phyloP scores from a whole-genome alignment of 1,284 basidiomycete genomes.

The Naganishia sp. region DNA sequence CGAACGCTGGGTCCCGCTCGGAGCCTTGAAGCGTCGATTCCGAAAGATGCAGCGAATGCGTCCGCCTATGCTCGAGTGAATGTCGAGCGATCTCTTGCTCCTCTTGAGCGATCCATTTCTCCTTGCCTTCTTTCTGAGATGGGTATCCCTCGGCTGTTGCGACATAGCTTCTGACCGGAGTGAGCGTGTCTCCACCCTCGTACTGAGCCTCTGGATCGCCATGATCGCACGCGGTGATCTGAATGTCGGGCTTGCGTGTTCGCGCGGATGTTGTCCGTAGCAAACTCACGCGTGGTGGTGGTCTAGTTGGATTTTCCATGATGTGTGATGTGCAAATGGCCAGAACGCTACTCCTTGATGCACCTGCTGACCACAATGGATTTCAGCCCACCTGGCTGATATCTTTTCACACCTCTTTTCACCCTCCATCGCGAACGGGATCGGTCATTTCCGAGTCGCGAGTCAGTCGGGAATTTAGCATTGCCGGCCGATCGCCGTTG shows the following conservation, averaged over 20 bases:
- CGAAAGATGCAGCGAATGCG: constrained; percentile 16
- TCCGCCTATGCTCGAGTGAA: constrained; percentile 4
- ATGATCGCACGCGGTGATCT: constrained; percentile 12
- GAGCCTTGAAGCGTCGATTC: constrained; percentile 1
- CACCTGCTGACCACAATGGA: background rate
- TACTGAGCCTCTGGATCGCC: constrained; percentile 6
- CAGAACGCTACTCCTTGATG: background rate
- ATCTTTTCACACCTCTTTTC: too few relatives aligned
- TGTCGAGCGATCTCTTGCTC: constrained; percentile 2
- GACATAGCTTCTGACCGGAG: constrained; percentile 21
- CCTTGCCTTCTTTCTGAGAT: constrained; percentile 17
- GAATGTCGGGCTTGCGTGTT: constrained; percentile 18
- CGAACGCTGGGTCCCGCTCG: constrained; percentile 25
- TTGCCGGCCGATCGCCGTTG: too few relatives aligned
- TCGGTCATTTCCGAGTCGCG: too few relatives aligned
- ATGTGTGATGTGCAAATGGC: background rate
- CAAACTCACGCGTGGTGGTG: background rate
- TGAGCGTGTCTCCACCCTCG: constrained; percentile 11
- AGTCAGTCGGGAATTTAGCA: too few relatives aligned
- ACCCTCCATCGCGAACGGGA: too few relatives aligned
- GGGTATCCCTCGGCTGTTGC: constrained; percentile 25
- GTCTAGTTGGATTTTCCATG: background rate
- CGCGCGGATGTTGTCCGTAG: constrained; percentile 1
- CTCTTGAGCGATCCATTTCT: constrained; percentile 21
- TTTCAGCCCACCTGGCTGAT: constrained; percentile 2